These are phyloP conservation scores for Fusarium guadeloupense DNA, from an alignment of 2,329 filamentous ascomycete genomes.

Conservation along the genomic window DNA sequence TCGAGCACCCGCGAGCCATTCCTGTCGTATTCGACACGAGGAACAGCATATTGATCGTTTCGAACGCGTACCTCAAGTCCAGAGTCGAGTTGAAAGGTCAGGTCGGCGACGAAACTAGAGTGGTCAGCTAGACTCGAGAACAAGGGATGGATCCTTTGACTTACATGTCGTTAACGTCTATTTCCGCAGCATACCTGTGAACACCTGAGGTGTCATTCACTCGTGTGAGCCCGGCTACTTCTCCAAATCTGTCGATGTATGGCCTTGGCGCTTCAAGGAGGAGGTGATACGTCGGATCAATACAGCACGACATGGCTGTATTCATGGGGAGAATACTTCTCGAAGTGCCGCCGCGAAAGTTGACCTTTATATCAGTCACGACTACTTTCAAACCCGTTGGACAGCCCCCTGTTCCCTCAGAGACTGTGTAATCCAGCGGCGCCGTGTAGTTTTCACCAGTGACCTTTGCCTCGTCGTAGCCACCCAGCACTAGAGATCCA, in stretches of 20 bases:
- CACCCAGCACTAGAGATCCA: slow-evolving; percentile 46
- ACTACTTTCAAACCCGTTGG: slow-evolving; percentile 39
- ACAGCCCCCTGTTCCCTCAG: slow-evolving; percentile 22
- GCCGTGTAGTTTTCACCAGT: slow-evolving; percentile 44
- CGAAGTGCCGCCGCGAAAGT: slow-evolving; percentile 42
- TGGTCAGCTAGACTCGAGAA: background rate
- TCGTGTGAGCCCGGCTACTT: slow-evolving; percentile 1
- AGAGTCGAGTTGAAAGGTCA: slow-evolving; percentile 42
- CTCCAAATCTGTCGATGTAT: slow-evolving; percentile 36
- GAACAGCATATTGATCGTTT: slow-evolving; percentile 45
- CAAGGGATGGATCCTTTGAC: background rate
- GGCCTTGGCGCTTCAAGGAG: slow-evolving; percentile 41
- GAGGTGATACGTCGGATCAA: slow-evolving; percentile 46
- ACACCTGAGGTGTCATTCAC: slow-evolving; percentile 19
- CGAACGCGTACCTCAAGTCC: slow-evolving; percentile 44
- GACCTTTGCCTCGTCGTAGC: slow-evolving; percentile 48
- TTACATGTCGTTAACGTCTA: slow-evolving; percentile 24
- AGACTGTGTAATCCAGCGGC: slow-evolving; percentile 27
- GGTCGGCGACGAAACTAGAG: slow-evolving; percentile 41
- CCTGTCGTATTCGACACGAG: slow-evolving; percentile 40
- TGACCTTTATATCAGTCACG: slow-evolving; percentile 40
- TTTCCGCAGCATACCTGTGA: slow-evolving; percentile 28
- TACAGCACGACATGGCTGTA: slow-evolving; percentile 38
- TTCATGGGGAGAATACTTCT: slow-evolving; percentile 41
- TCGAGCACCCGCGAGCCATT: slow-evolving; percentile 37